A percentile compares a stretch with the other conserved stretches of the same genome.
These are phyloP conservation scores for Sarocladiaceae sp. DNA, from an alignment of 2,329 filamentous ascomycete genomes.

Conservation along the genomic window DNA sequence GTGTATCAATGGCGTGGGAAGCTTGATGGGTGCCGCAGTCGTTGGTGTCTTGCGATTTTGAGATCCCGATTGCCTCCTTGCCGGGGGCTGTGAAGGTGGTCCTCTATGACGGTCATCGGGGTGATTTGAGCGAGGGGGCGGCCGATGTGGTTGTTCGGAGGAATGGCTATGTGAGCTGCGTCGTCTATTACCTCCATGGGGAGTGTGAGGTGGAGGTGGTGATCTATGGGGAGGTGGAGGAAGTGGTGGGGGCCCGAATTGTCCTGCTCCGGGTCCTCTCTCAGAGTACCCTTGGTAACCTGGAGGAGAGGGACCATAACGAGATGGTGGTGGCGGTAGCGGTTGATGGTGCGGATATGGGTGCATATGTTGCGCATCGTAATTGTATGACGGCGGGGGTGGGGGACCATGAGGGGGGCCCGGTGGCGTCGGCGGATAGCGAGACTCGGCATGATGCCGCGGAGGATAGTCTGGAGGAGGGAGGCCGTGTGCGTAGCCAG, in stretches of 20 bases:
- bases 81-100: background rate
- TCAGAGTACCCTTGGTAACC: background rate
- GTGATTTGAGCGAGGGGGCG: background rate
- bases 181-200: background rate
- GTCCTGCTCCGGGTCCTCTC: background rate
- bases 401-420: background rate
- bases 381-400: background rate
- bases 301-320: background rate
- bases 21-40: background rate
- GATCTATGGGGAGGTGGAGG: background rate
- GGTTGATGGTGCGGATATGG: background rate
- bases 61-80: background rate
- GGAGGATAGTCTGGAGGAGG: conserved; percentile 2
- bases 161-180: background rate
- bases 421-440: background rate
- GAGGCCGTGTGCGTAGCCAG: background rate
- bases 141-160: background rate
- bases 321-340: background rate
- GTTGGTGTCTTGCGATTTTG: background rate
- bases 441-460: background rate
- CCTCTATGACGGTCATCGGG: background rate
- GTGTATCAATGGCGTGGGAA: conserved; percentile 5
- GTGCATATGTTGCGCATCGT: background rate
- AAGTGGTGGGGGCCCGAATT: background rate
- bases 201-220: background rate